Conservation (phyloP, 768 basidiomycete genomes). For the Termitomyces sp. region DNA sequence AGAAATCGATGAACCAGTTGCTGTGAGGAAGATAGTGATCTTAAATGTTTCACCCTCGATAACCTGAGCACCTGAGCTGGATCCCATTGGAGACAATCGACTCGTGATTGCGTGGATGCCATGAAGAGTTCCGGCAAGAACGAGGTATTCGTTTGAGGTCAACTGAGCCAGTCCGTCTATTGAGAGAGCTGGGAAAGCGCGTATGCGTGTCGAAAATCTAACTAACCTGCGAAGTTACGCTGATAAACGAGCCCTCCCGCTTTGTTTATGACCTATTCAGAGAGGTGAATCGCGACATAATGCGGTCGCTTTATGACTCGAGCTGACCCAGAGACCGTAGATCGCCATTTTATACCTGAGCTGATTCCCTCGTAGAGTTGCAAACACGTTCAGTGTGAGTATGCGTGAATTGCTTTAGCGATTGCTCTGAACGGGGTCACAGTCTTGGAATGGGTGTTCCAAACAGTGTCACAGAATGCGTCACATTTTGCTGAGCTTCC, state of each 20-base stretch:
- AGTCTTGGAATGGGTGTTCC: too few relatives aligned
- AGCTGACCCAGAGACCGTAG: constrained; percentile 76
- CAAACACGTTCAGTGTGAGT: not conserved
- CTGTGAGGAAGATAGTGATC: constrained; percentile 84
- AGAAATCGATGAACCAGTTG: constrained; percentile 60
- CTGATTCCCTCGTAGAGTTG: not conserved
- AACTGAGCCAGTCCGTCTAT: constrained; percentile 88
- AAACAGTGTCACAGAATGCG: not conserved
- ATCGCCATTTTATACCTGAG: constrained; percentile 53
- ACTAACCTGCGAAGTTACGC: constrained; percentile 80
- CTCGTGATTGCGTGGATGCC: constrained; percentile 99
- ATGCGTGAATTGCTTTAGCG: not conserved
- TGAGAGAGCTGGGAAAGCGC: not conserved
- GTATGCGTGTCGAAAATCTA: not conserved
- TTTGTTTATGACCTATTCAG: constrained; percentile 85
- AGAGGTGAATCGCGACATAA: not conserved
- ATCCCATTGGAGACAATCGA: constrained; percentile 76
- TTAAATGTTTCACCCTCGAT: constrained; percentile 97
- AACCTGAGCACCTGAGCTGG: constrained; percentile 86
- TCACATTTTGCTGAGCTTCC: not conserved
- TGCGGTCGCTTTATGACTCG: not conserved
- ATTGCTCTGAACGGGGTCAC: not conserved
- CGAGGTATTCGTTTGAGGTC: constrained; percentile 91
- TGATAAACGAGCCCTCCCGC: constrained; percentile 96
- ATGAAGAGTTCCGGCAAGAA: constrained; percentile 93